These are phyloP conservation scores for Heliosperma pusillum DNA, from an alignment of 148 eudicot genomes.

Conservation along the genomic window DNA sequence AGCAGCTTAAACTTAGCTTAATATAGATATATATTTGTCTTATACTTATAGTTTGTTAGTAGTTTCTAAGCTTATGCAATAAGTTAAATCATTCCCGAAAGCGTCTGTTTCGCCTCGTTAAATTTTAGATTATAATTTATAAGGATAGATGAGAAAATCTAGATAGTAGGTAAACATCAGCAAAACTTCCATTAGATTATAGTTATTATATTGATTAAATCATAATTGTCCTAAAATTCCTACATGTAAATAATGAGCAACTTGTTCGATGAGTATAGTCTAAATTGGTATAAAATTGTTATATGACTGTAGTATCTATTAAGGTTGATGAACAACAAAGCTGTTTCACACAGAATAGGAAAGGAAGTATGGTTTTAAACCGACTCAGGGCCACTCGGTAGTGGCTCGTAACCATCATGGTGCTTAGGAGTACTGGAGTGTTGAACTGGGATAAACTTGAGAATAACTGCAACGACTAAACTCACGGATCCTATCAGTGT, in stretches of 20 bases:
- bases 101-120: not conserved
- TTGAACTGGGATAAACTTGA: constrained; percentile 58
- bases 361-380: constrained; percentile 34
- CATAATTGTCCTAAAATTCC: not conserved
- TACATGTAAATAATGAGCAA: not conserved
- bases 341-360: not conserved
- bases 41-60: no score
- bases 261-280: not conserved
- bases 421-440: constrained; percentile 20
- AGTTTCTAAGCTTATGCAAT: not conserved
- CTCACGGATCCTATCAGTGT: constrained; percentile 49
- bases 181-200: not conserved
- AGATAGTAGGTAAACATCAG: not conserved
- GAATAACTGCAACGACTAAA: constrained; percentile 47
- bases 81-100: not conserved
- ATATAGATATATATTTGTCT: not conserved
- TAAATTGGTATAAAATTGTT: not conserved
- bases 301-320: not conserved
- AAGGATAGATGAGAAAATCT: no score
- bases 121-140: no score
- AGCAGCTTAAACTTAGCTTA: not conserved
- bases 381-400: constrained; percentile 68
- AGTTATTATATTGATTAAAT: not conserved
- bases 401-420: constrained; percentile 67
- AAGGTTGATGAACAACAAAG: not conserved